Base-by-base conservation (phyloP, 305 asterid genomes). In the Ilex paraguariensis region DNA sequence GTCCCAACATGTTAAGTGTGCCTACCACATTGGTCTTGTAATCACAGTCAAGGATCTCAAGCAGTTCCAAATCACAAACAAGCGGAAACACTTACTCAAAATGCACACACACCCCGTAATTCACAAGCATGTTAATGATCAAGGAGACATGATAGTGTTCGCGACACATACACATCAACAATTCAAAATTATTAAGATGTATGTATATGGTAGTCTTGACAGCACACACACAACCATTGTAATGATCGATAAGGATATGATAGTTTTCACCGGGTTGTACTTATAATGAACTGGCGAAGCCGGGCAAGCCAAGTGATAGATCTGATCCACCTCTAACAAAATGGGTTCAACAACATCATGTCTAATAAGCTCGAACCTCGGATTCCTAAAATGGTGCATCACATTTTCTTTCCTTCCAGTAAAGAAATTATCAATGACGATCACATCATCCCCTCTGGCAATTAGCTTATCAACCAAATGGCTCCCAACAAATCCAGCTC, bases 271-370 rank as follows among this genome's bases (percentile, higher is more conserved):
- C 3, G 97, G 98, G 64, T 91, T 91, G 55, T 84, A 89, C 87
- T 88, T 91, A 56, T 91, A 88, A 78, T 88, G 86, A 66, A 91
- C 95, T 0, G 98, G 97, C 17, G 98, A 91, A 46, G 98, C 98
- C 40, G 98, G 98, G 65, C 98, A 91, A 11, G 97, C 98, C 82
- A 91, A 75, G 65, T 90, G 97, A 68, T 90, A 90, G 84, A 90
- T 90, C 85, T 87, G 97, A 85, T 90, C 98, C 33, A 91, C 98
- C 83, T 91, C 98, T 77, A 91, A 62, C 91, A 91, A 68, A 69
- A 88, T 88, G 13, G 98, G 98, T 69, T 91, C 98, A 10, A 91
- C 96, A 12, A 91, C 98, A 72, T 91, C 98, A 54, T 91, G 98
- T 73, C 98, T 75, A 63, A 91, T 88, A 62, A 91, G 58, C 80